Percentiles rank a stretch among this genome's conserved stretches.
These are phyloP conservation scores for Kodamaea ohmeri DNA, from an alignment of 1,139 yeast species.

Conservation along the genomic window DNA sequence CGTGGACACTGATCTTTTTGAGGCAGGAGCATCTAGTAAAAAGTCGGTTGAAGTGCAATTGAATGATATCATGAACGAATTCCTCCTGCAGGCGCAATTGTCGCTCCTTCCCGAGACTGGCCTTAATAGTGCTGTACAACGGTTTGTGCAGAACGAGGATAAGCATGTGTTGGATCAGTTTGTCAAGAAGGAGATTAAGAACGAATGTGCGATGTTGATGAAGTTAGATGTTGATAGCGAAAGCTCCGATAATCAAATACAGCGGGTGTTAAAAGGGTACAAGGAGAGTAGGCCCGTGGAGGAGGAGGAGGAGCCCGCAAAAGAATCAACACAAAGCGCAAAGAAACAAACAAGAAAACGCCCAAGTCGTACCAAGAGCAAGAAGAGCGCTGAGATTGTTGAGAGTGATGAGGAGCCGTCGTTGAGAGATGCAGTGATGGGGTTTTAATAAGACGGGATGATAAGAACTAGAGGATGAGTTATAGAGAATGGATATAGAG, in stretches of 20 bases:
- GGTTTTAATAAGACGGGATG: slow-evolving; percentile 7
- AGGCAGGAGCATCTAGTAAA: slow-evolving; percentile 19
- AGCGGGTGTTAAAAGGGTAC: slow-evolving; percentile 25
- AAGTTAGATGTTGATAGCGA: slow-evolving; percentile 38
- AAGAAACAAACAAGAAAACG: slow-evolving; percentile 3
- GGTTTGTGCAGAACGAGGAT: slow-evolving; percentile 80
- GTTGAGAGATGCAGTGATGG: slow-evolving; percentile 8
- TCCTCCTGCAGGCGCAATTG: slow-evolving; percentile 60
- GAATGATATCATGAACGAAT: slow-evolving; percentile 58
- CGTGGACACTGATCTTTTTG: slow-evolving; percentile 22
- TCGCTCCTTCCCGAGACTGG: slow-evolving; percentile 76
- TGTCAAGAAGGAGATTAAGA: slow-evolving; percentile 62
- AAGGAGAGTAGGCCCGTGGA: slow-evolving; percentile 1
- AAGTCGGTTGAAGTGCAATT: slow-evolving; percentile 46
- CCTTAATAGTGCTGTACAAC: slow-evolving; percentile 67
- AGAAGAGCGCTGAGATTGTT: slow-evolving; percentile 9
- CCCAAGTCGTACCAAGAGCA: slow-evolving; percentile 6
- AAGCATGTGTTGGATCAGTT: slow-evolving; percentile 65
- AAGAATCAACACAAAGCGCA: slow-evolving; percentile 3
- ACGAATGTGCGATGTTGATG: slow-evolving; percentile 58
- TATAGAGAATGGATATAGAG: not conserved
- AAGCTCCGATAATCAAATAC: slow-evolving; percentile 28
- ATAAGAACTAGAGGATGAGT: too few relatives aligned
- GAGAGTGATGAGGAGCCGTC: slow-evolving; percentile 9
- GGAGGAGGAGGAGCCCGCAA: slow-evolving; percentile 4